These are phyloP conservation scores for Epichloe elymi DNA, from an alignment of 2,329 filamentous ascomycete genomes.

Conservation along the genomic window DNA sequence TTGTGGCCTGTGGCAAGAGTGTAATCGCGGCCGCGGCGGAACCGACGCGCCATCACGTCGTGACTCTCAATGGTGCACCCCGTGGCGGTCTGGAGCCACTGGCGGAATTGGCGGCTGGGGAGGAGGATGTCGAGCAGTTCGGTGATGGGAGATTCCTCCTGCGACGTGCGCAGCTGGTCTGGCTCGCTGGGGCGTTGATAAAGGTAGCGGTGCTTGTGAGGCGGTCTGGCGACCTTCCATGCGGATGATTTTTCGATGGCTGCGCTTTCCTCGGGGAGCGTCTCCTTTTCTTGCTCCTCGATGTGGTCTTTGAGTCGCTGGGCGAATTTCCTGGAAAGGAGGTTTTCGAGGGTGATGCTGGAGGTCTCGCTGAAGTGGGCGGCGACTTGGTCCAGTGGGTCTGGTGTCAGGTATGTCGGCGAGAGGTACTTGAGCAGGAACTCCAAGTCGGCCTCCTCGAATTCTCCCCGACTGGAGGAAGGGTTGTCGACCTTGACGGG, in stretches of 20 bases:
- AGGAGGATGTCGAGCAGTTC: constrained; percentile 73
- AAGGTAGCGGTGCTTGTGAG: constrained; percentile 89
- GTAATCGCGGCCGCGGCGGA: constrained; percentile 80
- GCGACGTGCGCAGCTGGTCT: constrained; percentile 20
- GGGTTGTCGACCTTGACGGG: constrained; percentile 33
- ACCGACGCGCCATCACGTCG: constrained; percentile 72
- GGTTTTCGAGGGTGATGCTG: constrained; percentile 66
- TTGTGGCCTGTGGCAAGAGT: constrained; percentile 81
- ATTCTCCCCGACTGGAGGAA: constrained; percentile 35
- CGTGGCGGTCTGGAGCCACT: constrained; percentile 80
- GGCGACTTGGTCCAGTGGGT: constrained; percentile 71
- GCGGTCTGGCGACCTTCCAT: constrained; percentile 72
- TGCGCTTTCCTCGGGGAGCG: constrained; percentile 31
- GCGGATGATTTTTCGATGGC: constrained; percentile 44
- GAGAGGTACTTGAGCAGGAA: constrained; percentile 85
- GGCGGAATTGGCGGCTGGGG: constrained; percentile 72
- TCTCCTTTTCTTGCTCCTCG: constrained; percentile 44
- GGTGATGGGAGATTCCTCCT: constrained; percentile 47
- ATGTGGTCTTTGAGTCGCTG: constrained; percentile 59
- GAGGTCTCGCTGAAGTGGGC: constrained; percentile 73
- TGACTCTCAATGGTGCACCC: constrained; percentile 59
- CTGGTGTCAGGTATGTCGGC: constrained; percentile 81
- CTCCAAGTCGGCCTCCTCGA: constrained; percentile 71
- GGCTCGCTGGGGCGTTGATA: constrained; percentile 51
- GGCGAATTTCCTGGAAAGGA: constrained; percentile 69